Evolutionary conservation across 768 basidiomycete species (phyloP), one percentile per base, ranked within the genome.

Genomic region (Paxillus ammoniavirescens): DNA sequence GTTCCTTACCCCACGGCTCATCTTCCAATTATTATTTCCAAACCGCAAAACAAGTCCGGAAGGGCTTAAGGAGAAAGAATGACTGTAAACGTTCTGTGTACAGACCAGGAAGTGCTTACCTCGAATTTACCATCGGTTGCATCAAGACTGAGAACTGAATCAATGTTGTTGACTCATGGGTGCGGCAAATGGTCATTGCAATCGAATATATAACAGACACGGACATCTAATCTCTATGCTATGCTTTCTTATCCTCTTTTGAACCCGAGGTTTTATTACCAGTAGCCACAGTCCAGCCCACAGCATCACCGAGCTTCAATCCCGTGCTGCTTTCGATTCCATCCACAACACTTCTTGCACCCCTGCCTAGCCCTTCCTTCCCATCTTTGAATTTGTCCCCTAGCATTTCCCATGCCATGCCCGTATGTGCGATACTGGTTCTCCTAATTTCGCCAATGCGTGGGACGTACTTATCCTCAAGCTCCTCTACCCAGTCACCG

Each of bases 381-480:
- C 81, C 80, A 42, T 73, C 72, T 30, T 69, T 64, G 10, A 81
- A 76, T 13, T 75, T 74, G 8, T 86, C 82, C 57, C 79, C 81
- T 0, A 82, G 62, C 60, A 78, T 76, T 47, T 78, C 77, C 79
- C 81, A 80, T 7, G 81, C 72, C 82, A 86, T 87, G 17, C 63
- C 58, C 5, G 77, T 74, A 62, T 87, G 86, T 7, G 82, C 80
- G 18, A 82, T 77, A 15, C 83, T 81, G 42, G 84, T 76, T 21
- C 75, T 80, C 64, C 93, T 88, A 56, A 83, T 82, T 60, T 85
- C 74, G 2, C 91, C 85, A 8, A 92, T 55, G 0, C 72, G 68
- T 1, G 94, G 94, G 61, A 84, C 73, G 66, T 92, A 83, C 2
- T 67, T 67, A 18, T 85, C 82, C 70, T 97, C 94, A 44, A 95